These are phyloP conservation scores for Xerocomellus intermedius DNA, from an alignment of 768 basidiomycete species.

Conservation along the genomic window DNA sequence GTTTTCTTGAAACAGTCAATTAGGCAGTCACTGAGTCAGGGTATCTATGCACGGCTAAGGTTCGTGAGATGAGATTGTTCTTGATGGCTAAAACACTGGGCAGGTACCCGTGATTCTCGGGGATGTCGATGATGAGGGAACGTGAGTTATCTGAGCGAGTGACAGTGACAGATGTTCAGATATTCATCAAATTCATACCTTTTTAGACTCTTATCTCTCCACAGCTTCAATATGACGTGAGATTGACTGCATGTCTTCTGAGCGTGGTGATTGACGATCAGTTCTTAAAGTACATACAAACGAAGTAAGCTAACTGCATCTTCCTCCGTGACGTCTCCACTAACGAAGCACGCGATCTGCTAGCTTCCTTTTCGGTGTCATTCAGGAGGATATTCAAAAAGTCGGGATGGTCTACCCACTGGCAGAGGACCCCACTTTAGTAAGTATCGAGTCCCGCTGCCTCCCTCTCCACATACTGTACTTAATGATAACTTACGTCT, in stretches of 20 bases:
- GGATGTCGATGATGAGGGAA: conserved; percentile 1
- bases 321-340: background rate
- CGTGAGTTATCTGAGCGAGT: background rate
- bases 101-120: conserved; percentile 1
- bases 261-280: background rate
- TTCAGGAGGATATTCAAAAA: background rate
- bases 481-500: background rate
- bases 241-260: conserved; percentile 4
- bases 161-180: no score
- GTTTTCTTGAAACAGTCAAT: background rate
- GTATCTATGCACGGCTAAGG: conserved; percentile 31
- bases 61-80: background rate
- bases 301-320: background rate
- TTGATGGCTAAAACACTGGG: background rate
- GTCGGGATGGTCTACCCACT: conserved; percentile 3
- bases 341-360: background rate
- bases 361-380: conserved; percentile 14
- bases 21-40: conserved; percentile 17
- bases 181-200: background rate
- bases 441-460: background rate
- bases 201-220: conserved; percentile 30
- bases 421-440: conserved; percentile 1
- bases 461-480: background rate
- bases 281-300: conserved; percentile 6
- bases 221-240: conserved; percentile 16